These are phyloP conservation scores for Vaccinium vitisidaea DNA, from an alignment of 148 eudicot species.

Conservation along the genomic window DNA sequence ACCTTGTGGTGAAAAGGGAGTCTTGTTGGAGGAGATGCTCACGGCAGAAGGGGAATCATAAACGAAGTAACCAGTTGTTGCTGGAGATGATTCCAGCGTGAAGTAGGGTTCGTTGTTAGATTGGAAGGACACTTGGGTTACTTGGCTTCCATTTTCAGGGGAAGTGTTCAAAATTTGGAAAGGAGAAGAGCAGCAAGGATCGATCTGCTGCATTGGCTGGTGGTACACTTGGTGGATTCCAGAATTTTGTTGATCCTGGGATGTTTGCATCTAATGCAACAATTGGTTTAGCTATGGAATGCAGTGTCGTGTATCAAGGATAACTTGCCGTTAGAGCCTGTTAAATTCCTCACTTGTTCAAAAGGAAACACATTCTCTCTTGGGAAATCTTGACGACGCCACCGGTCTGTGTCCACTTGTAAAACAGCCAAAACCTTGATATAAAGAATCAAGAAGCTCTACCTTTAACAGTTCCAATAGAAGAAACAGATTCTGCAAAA, in stretches of 20 bases:
- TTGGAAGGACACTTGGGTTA: not conserved
- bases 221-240: slow-evolving; percentile 5
- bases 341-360: not conserved
- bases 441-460: slow-evolving; percentile 1
- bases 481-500: slow-evolving; percentile 8
- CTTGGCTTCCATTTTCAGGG: slow-evolving; percentile 12
- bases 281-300: slow-evolving; percentile 5
- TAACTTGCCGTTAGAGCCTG: not conserved
- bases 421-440: not conserved
- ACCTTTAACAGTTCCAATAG: not conserved
- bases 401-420: not conserved
- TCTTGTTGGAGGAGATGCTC: slow-evolving; percentile 19
- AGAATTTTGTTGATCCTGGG: slow-evolving; percentile 2
- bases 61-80: not conserved
- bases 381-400: not conserved
- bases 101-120: slow-evolving; percentile 12
- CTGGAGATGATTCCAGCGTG: slow-evolving; percentile 23
- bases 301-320: not conserved
- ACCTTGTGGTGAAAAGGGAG: slow-evolving; percentile 21
- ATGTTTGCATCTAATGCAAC: not conserved
- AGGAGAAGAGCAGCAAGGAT: slow-evolving; percentile 18
- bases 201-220: slow-evolving; percentile 20
- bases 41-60: slow-evolving; percentile 18
- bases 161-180: slow-evolving; percentile 7
- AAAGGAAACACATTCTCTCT: not conserved